Conservation (phyloP, 2,329 filamentous ascomycete species). For the Acephala macrosclerotiorum region DNA sequence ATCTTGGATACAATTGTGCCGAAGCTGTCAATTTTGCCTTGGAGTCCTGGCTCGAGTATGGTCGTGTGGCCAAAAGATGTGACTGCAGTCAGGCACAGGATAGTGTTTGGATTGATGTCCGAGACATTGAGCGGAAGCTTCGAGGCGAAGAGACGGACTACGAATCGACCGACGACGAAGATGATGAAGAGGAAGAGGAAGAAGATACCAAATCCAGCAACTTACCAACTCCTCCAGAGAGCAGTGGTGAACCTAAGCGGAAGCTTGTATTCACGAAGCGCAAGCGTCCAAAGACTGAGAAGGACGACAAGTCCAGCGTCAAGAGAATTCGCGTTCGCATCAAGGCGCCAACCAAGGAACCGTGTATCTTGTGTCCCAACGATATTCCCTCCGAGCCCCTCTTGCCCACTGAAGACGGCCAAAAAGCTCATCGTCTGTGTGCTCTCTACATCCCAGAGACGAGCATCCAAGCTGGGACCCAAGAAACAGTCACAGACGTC, state of each 20-base stretch:
- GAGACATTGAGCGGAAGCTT: constrained; percentile 93
- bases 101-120: constrained; percentile 97
- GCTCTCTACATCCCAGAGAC: constrained; percentile 93
- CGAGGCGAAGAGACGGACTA: constrained; percentile 88
- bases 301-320: constrained; percentile 51
- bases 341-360: constrained; percentile 73
- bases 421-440: constrained; percentile 87
- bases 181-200: constrained; percentile 67
- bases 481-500: constrained; percentile 79
- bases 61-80: constrained; percentile 94
- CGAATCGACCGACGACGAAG: constrained; percentile 78
- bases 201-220: constrained; percentile 70
- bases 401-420: constrained; percentile 86
- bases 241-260: constrained; percentile 74
- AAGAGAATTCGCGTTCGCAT: constrained; percentile 82
- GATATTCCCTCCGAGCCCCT: constrained; percentile 82
- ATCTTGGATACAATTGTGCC: constrained; percentile 97
- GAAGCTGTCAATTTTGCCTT: constrained; percentile 99
- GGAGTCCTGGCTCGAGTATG: constrained; percentile 94
- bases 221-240: constrained; percentile 77
- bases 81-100: constrained; percentile 94
- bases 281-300: constrained; percentile 62
- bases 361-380: constrained; percentile 92
- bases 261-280: constrained; percentile 71
- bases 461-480: constrained; percentile 75